Conservation (phyloP, 1,284 basidiomycete genomes). For the Ceratobasidium sp. region DNA sequence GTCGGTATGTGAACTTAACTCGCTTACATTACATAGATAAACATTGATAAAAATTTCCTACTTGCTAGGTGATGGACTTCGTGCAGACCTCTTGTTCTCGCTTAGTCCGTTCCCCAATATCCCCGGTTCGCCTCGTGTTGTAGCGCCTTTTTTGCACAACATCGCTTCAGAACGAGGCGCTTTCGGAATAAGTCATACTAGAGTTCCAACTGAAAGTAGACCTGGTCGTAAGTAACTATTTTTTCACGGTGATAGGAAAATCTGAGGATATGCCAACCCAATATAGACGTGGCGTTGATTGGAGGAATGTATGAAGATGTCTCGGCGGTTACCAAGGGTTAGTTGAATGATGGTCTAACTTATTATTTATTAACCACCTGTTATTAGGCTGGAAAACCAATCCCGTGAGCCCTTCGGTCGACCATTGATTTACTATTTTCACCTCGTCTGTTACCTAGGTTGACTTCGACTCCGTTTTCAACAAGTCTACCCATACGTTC, state of each 20-base stretch:
- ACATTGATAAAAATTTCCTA: constrained; percentile 18
- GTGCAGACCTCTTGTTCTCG: constrained; percentile 85
- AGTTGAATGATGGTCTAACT: constrained; percentile 47
- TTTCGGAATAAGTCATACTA: constrained; percentile 88
- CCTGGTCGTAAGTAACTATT: constrained; percentile 73
- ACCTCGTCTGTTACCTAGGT: constrained; percentile 62
- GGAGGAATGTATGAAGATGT: constrained; percentile 96
- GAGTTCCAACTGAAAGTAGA: constrained; percentile 89
- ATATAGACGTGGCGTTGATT: constrained; percentile 78
- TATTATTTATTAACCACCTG: not conserved
- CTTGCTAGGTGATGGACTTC: constrained; percentile 78
- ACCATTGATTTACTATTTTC: not conserved
- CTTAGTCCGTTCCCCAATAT: constrained; percentile 71
- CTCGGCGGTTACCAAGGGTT: constrained; percentile 86
- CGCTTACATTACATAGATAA: not conserved
- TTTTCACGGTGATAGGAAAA: not conserved
- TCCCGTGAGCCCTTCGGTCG: constrained; percentile 67
- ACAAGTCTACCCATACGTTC: constrained; percentile 83
- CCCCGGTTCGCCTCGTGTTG: constrained; percentile 68
- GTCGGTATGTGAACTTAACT: constrained; percentile 68
- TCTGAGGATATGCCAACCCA: constrained; percentile 45
- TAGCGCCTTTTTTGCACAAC: constrained; percentile 82
- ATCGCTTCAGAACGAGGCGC: constrained; percentile 77
- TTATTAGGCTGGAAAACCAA: constrained; percentile 86
- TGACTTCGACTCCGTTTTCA: constrained; percentile 91